These are phyloP conservation scores for Phialemoniopsis sp. DNA, from an alignment of 2,329 filamentous ascomycete species.

Conservation along the genomic window DNA sequence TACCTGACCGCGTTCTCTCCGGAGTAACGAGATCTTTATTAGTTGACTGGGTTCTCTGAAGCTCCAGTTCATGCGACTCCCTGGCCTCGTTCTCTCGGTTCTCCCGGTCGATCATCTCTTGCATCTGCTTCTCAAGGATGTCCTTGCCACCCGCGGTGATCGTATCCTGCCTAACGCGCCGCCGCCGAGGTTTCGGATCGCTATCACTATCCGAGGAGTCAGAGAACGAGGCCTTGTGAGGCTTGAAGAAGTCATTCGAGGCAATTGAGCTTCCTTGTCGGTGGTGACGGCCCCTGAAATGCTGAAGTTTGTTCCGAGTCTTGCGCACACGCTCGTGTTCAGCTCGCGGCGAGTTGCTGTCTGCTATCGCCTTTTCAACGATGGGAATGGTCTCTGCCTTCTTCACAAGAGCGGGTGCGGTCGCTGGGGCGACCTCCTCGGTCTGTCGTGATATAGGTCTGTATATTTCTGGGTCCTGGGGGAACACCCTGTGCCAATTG, in stretches of 20 bases:
- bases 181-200: conserved; percentile 30
- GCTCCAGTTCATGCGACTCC: conserved; percentile 10
- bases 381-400: too few species aligned
- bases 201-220: conserved; percentile 57
- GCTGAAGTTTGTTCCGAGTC: conserved; percentile 57
- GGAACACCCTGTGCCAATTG: conserved; percentile 69
- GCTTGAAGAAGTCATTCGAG: conserved; percentile 46
- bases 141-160: conserved; percentile 46
- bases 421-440: conserved; percentile 10
- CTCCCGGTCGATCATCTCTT: conserved; percentile 55
- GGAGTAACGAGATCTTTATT: too few species aligned
- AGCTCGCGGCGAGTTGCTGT: conserved; percentile 17
- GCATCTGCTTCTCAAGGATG: conserved; percentile 58
- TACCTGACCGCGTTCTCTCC: too few species aligned
- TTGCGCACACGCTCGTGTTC: conserved; percentile 40
- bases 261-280: conserved; percentile 42
- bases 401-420: background rate
- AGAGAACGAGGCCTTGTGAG: conserved; percentile 51
- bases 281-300: conserved; percentile 48
- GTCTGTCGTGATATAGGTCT: conserved; percentile 21
- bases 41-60: conserved; percentile 1
- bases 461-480: conserved; percentile 25
- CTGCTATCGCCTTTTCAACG: conserved; percentile 12
- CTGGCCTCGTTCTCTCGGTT: conserved; percentile 32
- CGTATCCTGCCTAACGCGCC: conserved; percentile 31